Evolutionary conservation across 495 filamentous ascomycete species (phyloP), one percentile per base, ranked within the genome.

Genomic region (Aspergillus conjunctus): DNA sequence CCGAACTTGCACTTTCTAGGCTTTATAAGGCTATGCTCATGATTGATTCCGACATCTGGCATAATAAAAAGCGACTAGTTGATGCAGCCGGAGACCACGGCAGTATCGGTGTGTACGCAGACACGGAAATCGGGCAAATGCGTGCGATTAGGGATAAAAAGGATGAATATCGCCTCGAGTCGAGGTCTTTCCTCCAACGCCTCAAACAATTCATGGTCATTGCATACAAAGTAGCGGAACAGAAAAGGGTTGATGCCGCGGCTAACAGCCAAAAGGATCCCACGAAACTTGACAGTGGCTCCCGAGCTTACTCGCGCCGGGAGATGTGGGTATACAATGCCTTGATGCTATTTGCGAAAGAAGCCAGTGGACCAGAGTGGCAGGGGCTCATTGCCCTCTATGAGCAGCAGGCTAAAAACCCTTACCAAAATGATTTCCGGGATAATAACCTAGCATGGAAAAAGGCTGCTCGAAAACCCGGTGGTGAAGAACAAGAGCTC

Each of bases 21-120:
- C 75, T 98, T 12, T 97, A 92, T 71, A 93, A 91, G 67, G 93
- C 93, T n/a, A 92, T 98, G 88, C 77, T 88, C 59, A 97, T 90
- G 59, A 97, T 97, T 55, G 93, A 97, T 70, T 91, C 92, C 0
- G 83, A 87, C 20, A 83, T 91, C 52, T 82, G 86, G 43, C 79
- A 80, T 49, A 81, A 80, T 56, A 77, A 79, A 59, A 79, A 63
- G 60, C 70, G 77, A 21, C 68, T 71, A 22, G 73, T 71, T 10
- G 79, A 83, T 67, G 73, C 76, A 39, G 78, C 80, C 32, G 75
- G 74, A 7, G 72, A 81, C 32, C 81, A 83, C 54, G 74, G 76
- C 33, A 85, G 81, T 62, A 77, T 82, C 20, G 81, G 85, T 41
- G 83, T 85, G 17, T 86, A 90, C 59, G 85, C 83, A 8, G 87